A percentile compares a stretch with the other conserved stretches of the same genome.
phyloP scores from a whole-genome alignment of 495 filamentous ascomycete genomes.

The Aspergillus sclerotiicarbonarius region DNA sequence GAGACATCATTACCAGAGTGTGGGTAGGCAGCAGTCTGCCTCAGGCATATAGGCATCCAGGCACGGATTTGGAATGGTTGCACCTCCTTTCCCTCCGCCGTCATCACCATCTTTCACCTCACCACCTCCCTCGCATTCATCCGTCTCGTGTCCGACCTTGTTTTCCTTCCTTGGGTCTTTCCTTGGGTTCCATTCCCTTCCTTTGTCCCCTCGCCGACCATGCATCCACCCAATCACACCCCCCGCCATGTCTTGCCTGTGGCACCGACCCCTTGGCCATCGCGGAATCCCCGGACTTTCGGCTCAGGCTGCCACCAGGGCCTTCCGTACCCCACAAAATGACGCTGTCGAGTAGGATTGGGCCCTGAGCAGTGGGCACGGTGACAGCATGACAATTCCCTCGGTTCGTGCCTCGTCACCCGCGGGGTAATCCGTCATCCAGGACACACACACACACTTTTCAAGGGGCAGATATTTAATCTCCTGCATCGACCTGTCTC shows the following conservation, averaged over 20 bases:
- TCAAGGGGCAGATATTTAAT: background rate
- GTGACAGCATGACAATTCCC: background rate
- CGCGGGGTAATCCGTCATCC: background rate
- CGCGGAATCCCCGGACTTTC: background rate
- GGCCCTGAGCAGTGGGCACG: background rate
- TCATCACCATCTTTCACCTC: background rate
- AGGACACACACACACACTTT: background rate
- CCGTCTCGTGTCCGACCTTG: background rate
- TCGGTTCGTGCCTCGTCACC: background rate
- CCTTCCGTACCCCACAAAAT: background rate
- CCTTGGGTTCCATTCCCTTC: too few relatives aligned
- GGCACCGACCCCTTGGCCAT: background rate
- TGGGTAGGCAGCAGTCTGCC: too few relatives aligned
- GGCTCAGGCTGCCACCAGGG: background rate
- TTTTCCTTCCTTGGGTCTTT: background rate
- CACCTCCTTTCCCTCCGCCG: background rate
- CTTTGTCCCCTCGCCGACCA: background rate
- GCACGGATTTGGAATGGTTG: background rate
- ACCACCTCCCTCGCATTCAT: background rate
- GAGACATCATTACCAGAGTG: too few relatives aligned
- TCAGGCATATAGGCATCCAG: background rate
- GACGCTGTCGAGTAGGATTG: background rate
- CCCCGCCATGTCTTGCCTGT: background rate
- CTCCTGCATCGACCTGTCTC: background rate
- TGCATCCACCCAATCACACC: background rate